phyloP scores from a whole-genome alignment of 208 protist species.

The Trypanosoma conorhini region DNA sequence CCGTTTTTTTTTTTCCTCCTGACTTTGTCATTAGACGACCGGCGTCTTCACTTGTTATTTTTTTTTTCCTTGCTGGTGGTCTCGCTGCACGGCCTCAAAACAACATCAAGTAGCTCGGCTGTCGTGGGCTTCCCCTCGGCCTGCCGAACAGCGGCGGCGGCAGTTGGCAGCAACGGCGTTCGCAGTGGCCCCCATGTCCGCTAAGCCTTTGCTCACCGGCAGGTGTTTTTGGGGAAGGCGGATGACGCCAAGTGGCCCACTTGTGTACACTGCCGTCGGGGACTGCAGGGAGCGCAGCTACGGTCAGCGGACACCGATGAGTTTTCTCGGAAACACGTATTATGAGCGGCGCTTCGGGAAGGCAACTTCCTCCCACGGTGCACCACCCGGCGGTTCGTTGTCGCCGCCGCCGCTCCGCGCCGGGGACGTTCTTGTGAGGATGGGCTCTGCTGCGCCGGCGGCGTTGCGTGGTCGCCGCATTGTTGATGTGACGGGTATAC shows the following conservation, averaged over 20 bases:
- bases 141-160: background rate
- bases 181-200: background rate
- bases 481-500: conserved; percentile 74
- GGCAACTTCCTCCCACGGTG: background rate
- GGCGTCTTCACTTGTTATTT: conserved; percentile 6
- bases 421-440: conserved; percentile 38
- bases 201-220: conserved; percentile 10
- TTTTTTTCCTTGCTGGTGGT: conserved; percentile 17
- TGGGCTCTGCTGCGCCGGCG: conserved; percentile 36
- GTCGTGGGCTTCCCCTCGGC: conserved; percentile 11
- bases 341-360: conserved; percentile 61
- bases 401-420: conserved; percentile 13
- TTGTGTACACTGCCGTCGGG: conserved; percentile 10
- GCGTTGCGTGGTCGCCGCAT: conserved; percentile 43
- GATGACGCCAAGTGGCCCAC: background rate
- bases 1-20: background rate
- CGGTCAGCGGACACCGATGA: conserved; percentile 28
- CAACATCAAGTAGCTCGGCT: background rate
- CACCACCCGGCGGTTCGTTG: background rate
- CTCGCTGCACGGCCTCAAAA: background rate
- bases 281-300: background rate
- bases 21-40: background rate
- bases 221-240: conserved; percentile 28
- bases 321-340: conserved; percentile 70
- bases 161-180: background rate